Evolutionary conservation across 2,329 filamentous ascomycete genomes (phyloP), one percentile per base, ranked within the genome.

Genomic region (Cucurbitaria berberidis): DNA sequence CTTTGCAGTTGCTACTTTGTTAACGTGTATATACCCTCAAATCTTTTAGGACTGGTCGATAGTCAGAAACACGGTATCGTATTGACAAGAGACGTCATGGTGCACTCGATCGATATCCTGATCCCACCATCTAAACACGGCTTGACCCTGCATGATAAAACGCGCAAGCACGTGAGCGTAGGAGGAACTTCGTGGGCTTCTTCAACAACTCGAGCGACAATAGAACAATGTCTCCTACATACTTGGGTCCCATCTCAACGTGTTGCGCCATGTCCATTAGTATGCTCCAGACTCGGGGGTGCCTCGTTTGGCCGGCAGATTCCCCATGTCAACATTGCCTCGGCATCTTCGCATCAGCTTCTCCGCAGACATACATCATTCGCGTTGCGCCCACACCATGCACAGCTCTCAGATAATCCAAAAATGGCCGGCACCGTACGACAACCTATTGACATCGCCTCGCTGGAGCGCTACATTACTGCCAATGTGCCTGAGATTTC

Each of bases 351-450:
- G 49, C 45, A 7, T 36, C 19, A 45, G 48, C 49, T 56, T 48
- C 52, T 49, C 59, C 59, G 53, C 51, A 36, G 42, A 32, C 43
- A 47, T 62, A 62, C 55, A 54, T 60, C 41, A 56, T 29, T 41
- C 47, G 38, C 42, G 43, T 47, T 39, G 43, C 50, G 46, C 47
- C 51, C 50, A 38, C 42, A 44, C 50, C 51, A 65, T 60, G 64
- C 51, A 45, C 53, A 56, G 27, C 44, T 39, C 42, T 40, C 47
- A 52, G 40, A 59, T 41, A 45, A 58, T 51, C 38, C 53, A 61
- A 74, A 46, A 56, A 88, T 97, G 93, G 93, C 95, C 47, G 93
- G 93, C 66, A 82, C 83, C 59, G 87, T 99, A 53, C 87, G 95
- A 74, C 95, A 99, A 74, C 90, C 91, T 38, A 96, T 99, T 72